These are phyloP conservation scores for Cladophialophora yegresii DNA, from an alignment of 2,329 filamentous ascomycete species.

Conservation along the genomic window DNA sequence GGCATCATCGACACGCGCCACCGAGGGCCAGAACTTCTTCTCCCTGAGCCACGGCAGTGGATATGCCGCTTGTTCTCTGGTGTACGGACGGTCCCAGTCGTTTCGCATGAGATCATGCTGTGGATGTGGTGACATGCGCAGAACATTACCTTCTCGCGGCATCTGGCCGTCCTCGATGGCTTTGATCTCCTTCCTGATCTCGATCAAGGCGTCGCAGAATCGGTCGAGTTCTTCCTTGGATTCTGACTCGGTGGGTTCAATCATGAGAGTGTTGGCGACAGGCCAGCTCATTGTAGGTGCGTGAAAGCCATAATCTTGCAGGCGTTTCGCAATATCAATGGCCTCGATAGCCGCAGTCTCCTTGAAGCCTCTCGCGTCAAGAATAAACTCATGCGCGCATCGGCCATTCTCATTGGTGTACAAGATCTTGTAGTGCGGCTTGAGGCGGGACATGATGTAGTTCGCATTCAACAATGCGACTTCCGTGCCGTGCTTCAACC, in stretches of 20 bases:
- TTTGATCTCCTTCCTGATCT: constrained; percentile 80
- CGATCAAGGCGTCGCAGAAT: constrained; percentile 86
- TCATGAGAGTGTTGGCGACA: constrained; percentile 93
- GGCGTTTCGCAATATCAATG: constrained; percentile 92
- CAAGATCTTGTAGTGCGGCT: constrained; percentile 83
- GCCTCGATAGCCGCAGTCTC: constrained; percentile 81
- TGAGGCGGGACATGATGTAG: constrained; percentile 87
- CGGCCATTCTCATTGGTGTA: constrained; percentile 87
- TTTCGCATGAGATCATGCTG: constrained; percentile 74
- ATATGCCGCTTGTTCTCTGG: constrained; percentile 80
- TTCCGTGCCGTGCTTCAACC: constrained; percentile 85
- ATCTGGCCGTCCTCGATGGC: constrained; percentile 77
- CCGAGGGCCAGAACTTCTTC: constrained; percentile 97
- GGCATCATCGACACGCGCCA: constrained; percentile 84
- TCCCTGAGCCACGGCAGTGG: constrained; percentile 78
- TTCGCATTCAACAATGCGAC: constrained; percentile 95
- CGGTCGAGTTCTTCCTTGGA: constrained; percentile 89
- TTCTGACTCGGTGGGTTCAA: constrained; percentile 94
- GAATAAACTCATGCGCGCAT: constrained; percentile 96
- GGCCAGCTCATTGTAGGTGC: constrained; percentile 97
- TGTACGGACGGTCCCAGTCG: constrained; percentile 82
- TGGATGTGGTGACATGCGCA: constrained; percentile 87
- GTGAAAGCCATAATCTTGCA: constrained; percentile 97
- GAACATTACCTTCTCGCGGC: constrained; percentile 74
- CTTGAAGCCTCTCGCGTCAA: constrained; percentile 83